A percentile compares a stretch with the other conserved stretches of the same genome.
These are phyloP conservation scores for Fonsecaea nubica DNA, from an alignment of 2,329 filamentous ascomycete genomes.

Conservation along the genomic window DNA sequence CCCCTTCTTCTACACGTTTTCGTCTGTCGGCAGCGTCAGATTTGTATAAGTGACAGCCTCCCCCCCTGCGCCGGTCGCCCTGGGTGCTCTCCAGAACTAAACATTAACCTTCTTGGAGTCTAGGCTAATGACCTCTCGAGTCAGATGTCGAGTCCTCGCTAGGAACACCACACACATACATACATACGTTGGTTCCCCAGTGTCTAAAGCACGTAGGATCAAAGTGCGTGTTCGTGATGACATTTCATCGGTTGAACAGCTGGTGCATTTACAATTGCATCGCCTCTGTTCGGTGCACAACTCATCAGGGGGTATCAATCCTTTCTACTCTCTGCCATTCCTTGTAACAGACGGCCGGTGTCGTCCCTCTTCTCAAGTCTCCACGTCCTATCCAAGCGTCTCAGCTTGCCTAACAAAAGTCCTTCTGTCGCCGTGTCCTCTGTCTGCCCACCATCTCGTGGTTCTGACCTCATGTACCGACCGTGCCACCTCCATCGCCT, in stretches of 20 bases:
- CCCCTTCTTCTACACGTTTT: no score
- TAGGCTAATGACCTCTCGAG: no score
- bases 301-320: slow-evolving; percentile 1
- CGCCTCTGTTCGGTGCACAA: neutral
- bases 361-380: neutral
- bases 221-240: neutral
- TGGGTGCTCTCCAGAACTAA: no score
- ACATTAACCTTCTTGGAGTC: no score
- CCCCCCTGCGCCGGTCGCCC: no score
- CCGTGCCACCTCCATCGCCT: slow-evolving; percentile 6
- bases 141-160: no score
- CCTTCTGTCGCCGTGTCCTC: neutral
- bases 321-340: neutral
- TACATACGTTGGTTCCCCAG: neutral
- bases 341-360: neutral
- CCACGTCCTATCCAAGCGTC: slow-evolving; percentile 9
- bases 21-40: no score
- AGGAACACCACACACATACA: no score
- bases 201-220: neutral
- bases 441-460: neutral
- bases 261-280: neutral
- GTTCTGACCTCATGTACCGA: neutral
- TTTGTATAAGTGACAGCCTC: no score
- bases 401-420: neutral
- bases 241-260: neutral